These are phyloP conservation scores for Mimosa pudica DNA, from an alignment of 306 rosid species.

Conservation along the genomic window DNA sequence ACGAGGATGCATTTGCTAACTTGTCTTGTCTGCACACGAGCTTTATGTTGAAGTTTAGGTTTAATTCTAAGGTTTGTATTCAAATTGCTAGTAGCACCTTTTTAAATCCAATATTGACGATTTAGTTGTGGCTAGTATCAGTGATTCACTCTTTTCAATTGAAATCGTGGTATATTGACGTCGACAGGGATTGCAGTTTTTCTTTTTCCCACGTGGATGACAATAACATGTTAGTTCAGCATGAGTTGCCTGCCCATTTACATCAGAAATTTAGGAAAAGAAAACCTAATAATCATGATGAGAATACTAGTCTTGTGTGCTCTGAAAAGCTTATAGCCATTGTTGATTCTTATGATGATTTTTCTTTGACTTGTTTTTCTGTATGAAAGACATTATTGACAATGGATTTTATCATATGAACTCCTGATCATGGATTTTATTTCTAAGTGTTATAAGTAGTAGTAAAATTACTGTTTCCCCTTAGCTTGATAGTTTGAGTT, in stretches of 20 bases:
- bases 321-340: not conserved
- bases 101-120: not conserved
- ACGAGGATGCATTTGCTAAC: not conserved
- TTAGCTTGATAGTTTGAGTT: not conserved
- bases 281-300: not conserved
- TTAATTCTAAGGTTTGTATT: not conserved
- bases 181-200: not conserved
- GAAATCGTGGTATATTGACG: too few relatives aligned
- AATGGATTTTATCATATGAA: not conserved
- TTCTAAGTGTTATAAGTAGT: not conserved
- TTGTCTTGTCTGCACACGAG: not conserved
- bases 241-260: not conserved
- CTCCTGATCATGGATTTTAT: constrained; percentile 1
- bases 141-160: not conserved
- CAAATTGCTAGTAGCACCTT: not conserved
- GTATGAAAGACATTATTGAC: constrained; percentile 1
- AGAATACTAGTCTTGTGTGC: not conserved
- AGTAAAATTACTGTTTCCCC: not conserved
- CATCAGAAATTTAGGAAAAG: not conserved
- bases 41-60: not conserved
- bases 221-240: not conserved
- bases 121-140: not conserved
- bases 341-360: constrained; percentile 1
- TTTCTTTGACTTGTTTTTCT: not conserved
- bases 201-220: not conserved